Percentiles rank a stretch among this genome's conserved stretches.
phyloP scores from a whole-genome alignment of 140 eudicot species.

The Ambrosia hybrid region DNA sequence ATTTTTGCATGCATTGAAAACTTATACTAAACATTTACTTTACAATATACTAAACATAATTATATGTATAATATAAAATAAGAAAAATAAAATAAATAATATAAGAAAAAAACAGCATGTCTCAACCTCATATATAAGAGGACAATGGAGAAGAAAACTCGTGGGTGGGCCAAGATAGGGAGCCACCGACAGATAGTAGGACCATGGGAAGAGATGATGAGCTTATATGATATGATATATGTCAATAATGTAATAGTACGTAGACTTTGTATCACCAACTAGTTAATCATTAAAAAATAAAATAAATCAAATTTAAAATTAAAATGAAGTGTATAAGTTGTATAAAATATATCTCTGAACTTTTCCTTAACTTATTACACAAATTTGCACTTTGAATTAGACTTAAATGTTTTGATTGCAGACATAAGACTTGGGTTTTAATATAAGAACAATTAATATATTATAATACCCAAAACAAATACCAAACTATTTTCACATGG shows the following conservation, averaged over 20 bases:
- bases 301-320: background rate
- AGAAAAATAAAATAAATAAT: too few relatives aligned
- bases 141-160: background rate
- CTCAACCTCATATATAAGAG: background rate
- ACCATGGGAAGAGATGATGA: too few relatives aligned
- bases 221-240: constrained; percentile 4
- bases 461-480: too few relatives aligned
- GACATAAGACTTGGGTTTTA: background rate
- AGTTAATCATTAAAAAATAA: background rate
- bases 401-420: too few relatives aligned
- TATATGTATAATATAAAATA: too few relatives aligned
- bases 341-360: background rate
- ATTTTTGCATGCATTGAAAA: background rate
- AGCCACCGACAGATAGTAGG: constrained; percentile 18
- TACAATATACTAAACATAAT: too few relatives aligned
- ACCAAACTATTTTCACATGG: background rate
- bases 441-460: background rate
- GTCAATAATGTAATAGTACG: background rate
- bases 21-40: background rate
- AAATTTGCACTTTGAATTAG: background rate
- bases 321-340: background rate
- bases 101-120: too few relatives aligned
- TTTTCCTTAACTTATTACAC: background rate
- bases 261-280: constrained; percentile 5
- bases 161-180: constrained; percentile 14